phyloP scores from a whole-genome alignment of 2,329 filamentous ascomycete species.

The Teratosphaeria destructans region DNA sequence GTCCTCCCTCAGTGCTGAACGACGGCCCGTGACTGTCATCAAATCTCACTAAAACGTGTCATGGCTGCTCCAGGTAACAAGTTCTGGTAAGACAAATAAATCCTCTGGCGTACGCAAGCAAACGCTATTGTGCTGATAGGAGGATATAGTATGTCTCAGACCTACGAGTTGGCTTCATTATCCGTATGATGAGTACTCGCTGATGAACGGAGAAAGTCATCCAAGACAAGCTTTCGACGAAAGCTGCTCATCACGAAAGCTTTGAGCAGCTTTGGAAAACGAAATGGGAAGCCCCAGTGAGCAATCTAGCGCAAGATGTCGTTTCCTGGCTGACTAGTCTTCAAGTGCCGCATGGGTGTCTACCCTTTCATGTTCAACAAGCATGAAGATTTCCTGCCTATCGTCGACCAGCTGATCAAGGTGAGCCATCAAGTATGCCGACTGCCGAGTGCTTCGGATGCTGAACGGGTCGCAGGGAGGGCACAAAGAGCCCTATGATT shows the following conservation, averaged over 20 bases:
- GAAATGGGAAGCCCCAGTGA: constrained; percentile 60
- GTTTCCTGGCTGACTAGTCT: neutral
- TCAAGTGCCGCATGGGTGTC: constrained; percentile 42
- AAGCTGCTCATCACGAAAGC: constrained; percentile 37
- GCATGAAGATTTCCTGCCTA: constrained; percentile 57
- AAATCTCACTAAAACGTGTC: neutral
- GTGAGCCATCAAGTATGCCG: constrained; percentile 22
- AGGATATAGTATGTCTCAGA: neutral
- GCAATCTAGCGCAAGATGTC: constrained; percentile 11
- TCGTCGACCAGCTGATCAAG: constrained; percentile 54
- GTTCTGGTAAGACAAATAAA: constrained; percentile 4
- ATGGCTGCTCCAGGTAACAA: constrained; percentile 10
- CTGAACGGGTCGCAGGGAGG: constrained; percentile 31
- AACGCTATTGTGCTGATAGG: neutral
- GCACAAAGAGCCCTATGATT: constrained; percentile 54
- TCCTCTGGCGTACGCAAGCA: neutral
- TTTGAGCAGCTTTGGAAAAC: constrained; percentile 54
- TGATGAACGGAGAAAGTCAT: constrained; percentile 23
- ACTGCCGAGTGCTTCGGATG: neutral
- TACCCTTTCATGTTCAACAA: constrained; percentile 58
- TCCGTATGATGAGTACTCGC: constrained; percentile 16
- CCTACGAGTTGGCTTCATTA: neutral
- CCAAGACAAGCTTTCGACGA: constrained; percentile 33
- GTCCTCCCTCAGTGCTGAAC: neutral
- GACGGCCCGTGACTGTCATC: neutral